Percentiles rank a stretch among this genome's conserved stretches.
Conservation (phyloP, 202 grass and related monocot species). For the Setaria viridis region DNA sequence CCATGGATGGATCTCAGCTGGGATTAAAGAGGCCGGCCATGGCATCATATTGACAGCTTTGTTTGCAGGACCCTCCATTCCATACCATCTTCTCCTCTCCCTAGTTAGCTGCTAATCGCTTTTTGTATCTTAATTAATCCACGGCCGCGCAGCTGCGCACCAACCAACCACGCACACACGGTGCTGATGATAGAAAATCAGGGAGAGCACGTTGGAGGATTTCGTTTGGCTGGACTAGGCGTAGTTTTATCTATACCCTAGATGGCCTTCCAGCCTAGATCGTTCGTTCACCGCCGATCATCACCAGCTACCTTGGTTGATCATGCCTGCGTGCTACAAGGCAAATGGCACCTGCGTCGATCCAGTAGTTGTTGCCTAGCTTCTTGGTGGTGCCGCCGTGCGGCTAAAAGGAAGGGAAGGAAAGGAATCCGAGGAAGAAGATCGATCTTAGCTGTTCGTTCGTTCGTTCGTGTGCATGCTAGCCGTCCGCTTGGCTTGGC, state of each 20-base stretch:
- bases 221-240: neutral
- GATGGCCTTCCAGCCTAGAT: slow-evolving; percentile 44
- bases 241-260: neutral
- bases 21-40: neutral
- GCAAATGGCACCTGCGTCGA: neutral
- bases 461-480: neutral
- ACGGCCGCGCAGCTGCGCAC: neutral
- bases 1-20: neutral
- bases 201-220: slow-evolving; percentile 25
- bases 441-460: slow-evolving; percentile 7
- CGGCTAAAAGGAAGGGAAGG: neutral
- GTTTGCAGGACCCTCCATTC: neutral
- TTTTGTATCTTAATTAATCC: neutral
- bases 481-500: neutral
- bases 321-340: neutral
- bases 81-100: neutral
- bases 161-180: slow-evolving; percentile 16
- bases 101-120: neutral
- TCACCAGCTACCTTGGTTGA: neutral
- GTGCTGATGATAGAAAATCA: neutral
- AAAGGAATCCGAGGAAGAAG: slow-evolving; percentile 10
- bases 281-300: neutral
- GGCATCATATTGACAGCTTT: neutral
- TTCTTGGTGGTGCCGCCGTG: neutral
- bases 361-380: neutral